Conservation (phyloP, 148 eudicot species). For the Nepenthes gracilis region DNA sequence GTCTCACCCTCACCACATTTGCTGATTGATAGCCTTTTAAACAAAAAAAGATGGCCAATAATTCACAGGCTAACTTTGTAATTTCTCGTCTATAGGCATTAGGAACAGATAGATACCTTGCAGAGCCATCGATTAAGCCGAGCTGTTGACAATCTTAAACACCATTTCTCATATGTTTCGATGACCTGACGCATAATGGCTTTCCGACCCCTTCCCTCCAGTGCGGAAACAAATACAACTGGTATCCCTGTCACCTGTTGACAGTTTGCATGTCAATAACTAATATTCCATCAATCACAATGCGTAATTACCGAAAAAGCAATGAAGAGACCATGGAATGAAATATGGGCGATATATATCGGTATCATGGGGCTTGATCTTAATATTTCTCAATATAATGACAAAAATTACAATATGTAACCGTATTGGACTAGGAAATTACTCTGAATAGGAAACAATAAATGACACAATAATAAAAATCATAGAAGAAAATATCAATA, state of each 20-base stretch:
- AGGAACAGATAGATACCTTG: conserved; percentile 38
- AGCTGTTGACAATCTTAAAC: conserved; percentile 76
- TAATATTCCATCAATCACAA: neutral
- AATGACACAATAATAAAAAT: too few relatives aligned
- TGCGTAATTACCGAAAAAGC: too few relatives aligned
- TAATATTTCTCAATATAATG: too few relatives aligned
- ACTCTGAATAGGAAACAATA: too few relatives aligned
- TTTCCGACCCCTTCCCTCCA: conserved; percentile 70
- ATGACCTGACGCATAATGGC: conserved; percentile 66
- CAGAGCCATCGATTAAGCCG: conserved; percentile 93
- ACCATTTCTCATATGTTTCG: conserved; percentile 87
- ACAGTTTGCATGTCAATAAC: neutral
- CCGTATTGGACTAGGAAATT: too few relatives aligned
- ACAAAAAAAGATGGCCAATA: conserved; percentile 1
- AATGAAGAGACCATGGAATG: too few relatives aligned
- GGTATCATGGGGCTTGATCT: too few relatives aligned
- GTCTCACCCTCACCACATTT: too few relatives aligned
- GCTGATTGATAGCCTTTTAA: neutral
- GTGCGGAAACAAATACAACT: conserved; percentile 80
- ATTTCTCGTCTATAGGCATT: neutral
- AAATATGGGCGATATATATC: too few relatives aligned
- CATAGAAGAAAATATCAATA: too few relatives aligned
- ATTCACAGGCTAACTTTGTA: neutral
- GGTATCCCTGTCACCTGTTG: conserved; percentile 87
- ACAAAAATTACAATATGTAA: too few relatives aligned